Conservation (phyloP, 108 stramenopile species). For the Pseudonitzschia delicatissima region DNA sequence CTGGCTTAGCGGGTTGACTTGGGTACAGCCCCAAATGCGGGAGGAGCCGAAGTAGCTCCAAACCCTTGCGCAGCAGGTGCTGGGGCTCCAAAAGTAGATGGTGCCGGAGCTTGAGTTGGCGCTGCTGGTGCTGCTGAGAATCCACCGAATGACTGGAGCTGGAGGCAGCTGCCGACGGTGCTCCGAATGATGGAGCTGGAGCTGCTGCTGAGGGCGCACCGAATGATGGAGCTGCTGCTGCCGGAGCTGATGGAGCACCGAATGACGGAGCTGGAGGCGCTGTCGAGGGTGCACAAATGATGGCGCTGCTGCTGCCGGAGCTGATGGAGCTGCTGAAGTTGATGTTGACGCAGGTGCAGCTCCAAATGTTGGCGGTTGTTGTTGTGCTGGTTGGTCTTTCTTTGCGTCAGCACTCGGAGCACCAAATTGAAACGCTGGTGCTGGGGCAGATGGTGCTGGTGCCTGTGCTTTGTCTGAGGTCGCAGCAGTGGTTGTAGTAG, state of each 20-base stretch:
- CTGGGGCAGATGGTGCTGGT: neutral
- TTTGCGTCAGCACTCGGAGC: neutral
- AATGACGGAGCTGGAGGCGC: neutral
- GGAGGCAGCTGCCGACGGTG: too few relatives aligned
- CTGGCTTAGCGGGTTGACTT: too few relatives aligned
- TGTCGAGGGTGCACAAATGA: neutral
- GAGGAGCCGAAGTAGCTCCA: neutral
- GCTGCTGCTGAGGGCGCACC: neutral
- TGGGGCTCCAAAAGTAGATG: neutral
- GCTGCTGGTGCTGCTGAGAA: neutral
- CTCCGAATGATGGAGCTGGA: neutral
- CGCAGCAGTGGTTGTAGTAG: neutral
- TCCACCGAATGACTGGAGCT: neutral
- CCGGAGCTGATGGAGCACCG: neutral
- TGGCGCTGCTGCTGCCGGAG: neutral
- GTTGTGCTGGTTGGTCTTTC: too few relatives aligned
- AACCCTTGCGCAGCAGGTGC: neutral
- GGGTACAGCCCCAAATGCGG: too few relatives aligned
- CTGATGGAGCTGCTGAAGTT: neutral
- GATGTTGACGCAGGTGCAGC: neutral
- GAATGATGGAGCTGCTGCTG: neutral
- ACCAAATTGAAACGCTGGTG: conserved; percentile 4
- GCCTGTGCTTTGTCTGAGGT: neutral
- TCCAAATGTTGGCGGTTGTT: neutral
- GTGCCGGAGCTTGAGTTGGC: neutral